Base-by-base conservation (phyloP, 139 green algal genomes). In the Eudorina sp. region DNA sequence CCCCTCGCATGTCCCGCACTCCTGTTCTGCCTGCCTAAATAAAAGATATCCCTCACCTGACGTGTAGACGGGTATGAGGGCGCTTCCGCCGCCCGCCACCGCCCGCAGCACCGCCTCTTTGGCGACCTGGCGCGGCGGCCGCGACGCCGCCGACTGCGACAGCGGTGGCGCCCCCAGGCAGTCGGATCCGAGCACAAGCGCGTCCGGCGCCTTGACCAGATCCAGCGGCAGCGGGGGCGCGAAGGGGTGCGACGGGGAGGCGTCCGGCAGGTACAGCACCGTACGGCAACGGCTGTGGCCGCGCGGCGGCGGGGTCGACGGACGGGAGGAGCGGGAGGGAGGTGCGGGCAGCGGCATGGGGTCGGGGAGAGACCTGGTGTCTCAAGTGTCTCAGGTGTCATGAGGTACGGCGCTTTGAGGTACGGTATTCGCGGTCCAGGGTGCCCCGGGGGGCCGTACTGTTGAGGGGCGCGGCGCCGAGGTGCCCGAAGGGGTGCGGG, bases 231-330 rank as follows among this genome's bases (percentile, higher is more conserved):
- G 81, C 60, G 64, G 81, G 62, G 81, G 64, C 25, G 81, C 81
- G 45, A 87, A 87, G n/a, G 81, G 43, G 81, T 87, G 81, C 2
- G 81, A 5, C 31, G 81, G 81, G 5, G 81, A 31, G 27, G 45
- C 81, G 31, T 87, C 31, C 16, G 81, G 81, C 16, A 87, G 19
- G 81, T 87, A 87, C 29, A 87, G 64, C 19, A 87, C 6, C 31
- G 81, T 87, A n/a, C 81, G 81, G 46, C 81, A 87, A 25, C 81
- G 81, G 45, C 81, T 87, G 53, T n/a, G n/a, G n/a, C n/a, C n/a
- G n/a, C n/a, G n/a, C n/a, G n/a, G n/a, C n/a, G n/a, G n/a, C n/a
- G n/a, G n/a, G n/a, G n/a, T n/a, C n/a, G 16, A 18, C 51, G 51
- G 51, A 58, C 13, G 51, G 51, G 16, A 25, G 51, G 51, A 58